Conservation (phyloP, 768 basidiomycete genomes). For the Leccinum obscurum region DNA sequence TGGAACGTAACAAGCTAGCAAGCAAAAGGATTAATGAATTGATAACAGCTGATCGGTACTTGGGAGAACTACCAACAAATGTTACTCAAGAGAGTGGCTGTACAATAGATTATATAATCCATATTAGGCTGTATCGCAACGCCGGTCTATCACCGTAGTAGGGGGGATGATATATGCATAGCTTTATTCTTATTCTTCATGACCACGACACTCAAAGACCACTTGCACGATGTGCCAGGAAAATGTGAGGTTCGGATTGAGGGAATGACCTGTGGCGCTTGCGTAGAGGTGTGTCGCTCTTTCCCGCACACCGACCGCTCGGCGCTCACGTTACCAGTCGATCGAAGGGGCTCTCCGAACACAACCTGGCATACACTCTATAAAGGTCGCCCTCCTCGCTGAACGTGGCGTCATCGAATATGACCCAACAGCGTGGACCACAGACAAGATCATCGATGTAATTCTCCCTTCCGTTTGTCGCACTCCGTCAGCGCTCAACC, state of each 20-base stretch:
- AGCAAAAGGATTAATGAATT: not conserved
- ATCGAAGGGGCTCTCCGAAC: conserved; percentile 82
- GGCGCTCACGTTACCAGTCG: conserved; percentile 43
- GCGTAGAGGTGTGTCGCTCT: conserved; percentile 63
- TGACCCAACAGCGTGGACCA: conserved; percentile 77
- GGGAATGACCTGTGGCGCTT: conserved; percentile 90
- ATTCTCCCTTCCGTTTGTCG: not conserved
- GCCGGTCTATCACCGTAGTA: not conserved
- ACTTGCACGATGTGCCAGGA: conserved; percentile 33
- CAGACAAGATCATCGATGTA: conserved; percentile 76
- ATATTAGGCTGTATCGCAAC: not conserved
- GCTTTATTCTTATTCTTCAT: conserved; percentile 4
- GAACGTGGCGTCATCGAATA: conserved; percentile 92
- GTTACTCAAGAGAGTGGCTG: conserved; percentile 49
- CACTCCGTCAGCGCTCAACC: conserved; percentile 6
- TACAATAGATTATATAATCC: conserved; percentile 12
- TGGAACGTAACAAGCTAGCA: not conserved
- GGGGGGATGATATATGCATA: not conserved
- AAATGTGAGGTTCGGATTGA: conserved; percentile 81
- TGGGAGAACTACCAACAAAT: conserved; percentile 85
- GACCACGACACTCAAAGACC: not conserved
- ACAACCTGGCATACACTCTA: conserved; percentile 81
- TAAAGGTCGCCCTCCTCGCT: conserved; percentile 93
- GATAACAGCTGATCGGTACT: conserved; percentile 58
- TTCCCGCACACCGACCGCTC: not conserved